phyloP scores from a whole-genome alignment of 495 filamentous ascomycete genomes.

The Aspergillus ostianus region DNA sequence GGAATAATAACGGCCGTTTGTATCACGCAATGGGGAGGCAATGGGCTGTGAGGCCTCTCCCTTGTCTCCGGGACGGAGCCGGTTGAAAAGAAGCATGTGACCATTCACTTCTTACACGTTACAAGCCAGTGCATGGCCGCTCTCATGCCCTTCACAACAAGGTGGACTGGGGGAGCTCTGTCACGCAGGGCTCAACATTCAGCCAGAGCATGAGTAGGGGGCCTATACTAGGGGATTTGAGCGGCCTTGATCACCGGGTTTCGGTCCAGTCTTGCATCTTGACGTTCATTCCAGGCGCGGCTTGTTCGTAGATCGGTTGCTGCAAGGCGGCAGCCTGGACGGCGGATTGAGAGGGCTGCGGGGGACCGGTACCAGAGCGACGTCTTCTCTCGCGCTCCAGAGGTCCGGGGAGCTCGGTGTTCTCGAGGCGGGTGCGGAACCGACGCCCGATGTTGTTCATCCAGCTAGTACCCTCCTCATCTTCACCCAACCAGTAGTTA shows the following conservation, averaged over 20 bases:
- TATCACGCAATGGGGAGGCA: constrained; percentile 1
- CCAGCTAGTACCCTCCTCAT: constrained; percentile 56
- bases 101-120: background rate
- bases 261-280: constrained; percentile 46
- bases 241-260: constrained; percentile 23
- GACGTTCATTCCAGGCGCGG: constrained; percentile 31
- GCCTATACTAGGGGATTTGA: background rate
- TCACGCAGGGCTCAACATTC: background rate
- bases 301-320: constrained; percentile 36
- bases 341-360: constrained; percentile 44
- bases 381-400: constrained; percentile 66
- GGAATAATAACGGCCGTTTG: constrained; percentile 11
- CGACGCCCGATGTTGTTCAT: constrained; percentile 54
- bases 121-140: background rate
- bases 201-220: background rate
- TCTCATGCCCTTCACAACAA: background rate
- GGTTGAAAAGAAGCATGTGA: background rate
- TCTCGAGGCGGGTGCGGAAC: constrained; percentile 45
- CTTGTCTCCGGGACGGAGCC: background rate
- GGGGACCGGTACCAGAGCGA: constrained; percentile 66
- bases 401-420: constrained; percentile 49
- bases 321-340: constrained; percentile 36
- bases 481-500: constrained; percentile 73
- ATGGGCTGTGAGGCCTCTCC: background rate
- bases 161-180: background rate